A percentile compares a stretch with the other conserved stretches of the same genome.
phyloP scores from a whole-genome alignment of 129 eudicot genomes.

The Gnaphalium uliginosum region DNA sequence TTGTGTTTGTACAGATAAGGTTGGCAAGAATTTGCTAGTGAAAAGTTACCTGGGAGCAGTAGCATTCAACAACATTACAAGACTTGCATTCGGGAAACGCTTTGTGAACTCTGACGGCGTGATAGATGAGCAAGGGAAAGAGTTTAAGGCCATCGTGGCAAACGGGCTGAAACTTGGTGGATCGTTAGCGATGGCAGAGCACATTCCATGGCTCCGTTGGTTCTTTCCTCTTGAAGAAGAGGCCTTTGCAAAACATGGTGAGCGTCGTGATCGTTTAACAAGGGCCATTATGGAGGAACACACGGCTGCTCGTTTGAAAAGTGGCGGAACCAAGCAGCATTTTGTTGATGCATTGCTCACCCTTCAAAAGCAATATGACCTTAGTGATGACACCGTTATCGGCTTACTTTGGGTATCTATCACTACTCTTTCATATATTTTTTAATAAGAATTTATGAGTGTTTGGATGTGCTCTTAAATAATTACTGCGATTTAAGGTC shows the following conservation, averaged over 20 bases:
- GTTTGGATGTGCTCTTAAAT: background rate
- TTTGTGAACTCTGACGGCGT: conserved; percentile 59
- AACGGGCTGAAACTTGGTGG: conserved; percentile 63
- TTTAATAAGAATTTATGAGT: background rate
- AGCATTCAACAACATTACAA: conserved; percentile 72
- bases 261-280: conserved; percentile 57
- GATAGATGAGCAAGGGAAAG: conserved; percentile 65
- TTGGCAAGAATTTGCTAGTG: conserved; percentile 49
- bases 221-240: conserved; percentile 61
- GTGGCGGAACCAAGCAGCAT: conserved; percentile 60
- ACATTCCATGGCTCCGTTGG: conserved; percentile 75
- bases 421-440: background rate
- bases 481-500: background rate
- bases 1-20: conserved; percentile 34
- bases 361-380: conserved; percentile 58
- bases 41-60: conserved; percentile 57
- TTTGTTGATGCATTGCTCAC: conserved; percentile 75
- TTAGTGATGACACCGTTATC: conserved; percentile 72
- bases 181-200: conserved; percentile 62
- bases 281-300: conserved; percentile 75
- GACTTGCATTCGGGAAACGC: conserved; percentile 71
- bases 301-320: conserved; percentile 52
- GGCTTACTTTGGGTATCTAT: conserved; percentile 75
- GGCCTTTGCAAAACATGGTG: conserved; percentile 54
- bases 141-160: conserved; percentile 55